Conservation (phyloP, 192 early-diverging fungal species). For the Mortierella hygrophila region DNA sequence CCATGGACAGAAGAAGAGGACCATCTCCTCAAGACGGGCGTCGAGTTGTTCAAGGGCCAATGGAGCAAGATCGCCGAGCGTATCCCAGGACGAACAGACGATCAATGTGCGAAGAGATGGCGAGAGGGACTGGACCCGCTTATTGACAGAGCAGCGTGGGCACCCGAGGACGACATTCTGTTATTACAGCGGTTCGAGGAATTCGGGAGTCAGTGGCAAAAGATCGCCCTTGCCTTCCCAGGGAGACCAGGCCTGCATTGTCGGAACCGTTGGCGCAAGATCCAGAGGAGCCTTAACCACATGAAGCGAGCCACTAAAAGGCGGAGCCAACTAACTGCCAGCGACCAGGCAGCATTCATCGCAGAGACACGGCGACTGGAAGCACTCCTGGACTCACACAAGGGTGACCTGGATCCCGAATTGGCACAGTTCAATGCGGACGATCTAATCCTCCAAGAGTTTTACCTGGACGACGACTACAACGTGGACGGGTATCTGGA, state of each 20-base stretch:
- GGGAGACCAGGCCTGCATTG: conserved; percentile 84
- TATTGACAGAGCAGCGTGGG: conserved; percentile 81
- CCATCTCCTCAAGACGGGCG: conserved; percentile 75
- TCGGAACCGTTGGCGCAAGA: conserved; percentile 84
- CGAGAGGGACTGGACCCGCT: conserved; percentile 87
- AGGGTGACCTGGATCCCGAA: conserved; percentile 20
- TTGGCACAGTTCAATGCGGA: conserved; percentile 11
- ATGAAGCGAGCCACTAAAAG: conserved; percentile 41
- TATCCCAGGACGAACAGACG: conserved; percentile 85
- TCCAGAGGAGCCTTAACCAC: conserved; percentile 68
- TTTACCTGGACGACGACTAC: conserved; percentile 33
- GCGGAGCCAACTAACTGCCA: conserved; percentile 27
- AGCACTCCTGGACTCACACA: conserved; percentile 16
- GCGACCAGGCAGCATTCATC: neutral
- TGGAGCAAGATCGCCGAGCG: conserved; percentile 87
- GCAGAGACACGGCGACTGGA: conserved; percentile 24
- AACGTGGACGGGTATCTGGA: conserved; percentile 16
- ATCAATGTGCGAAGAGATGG: conserved; percentile 94
- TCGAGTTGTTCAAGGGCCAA: conserved; percentile 76
- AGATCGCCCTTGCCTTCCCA: conserved; percentile 79
- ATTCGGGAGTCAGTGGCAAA: conserved; percentile 84
- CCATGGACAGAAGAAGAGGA: conserved; percentile 89
- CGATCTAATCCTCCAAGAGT: conserved; percentile 35
- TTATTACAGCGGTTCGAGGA: conserved; percentile 73
- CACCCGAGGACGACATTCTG: conserved; percentile 72